Conservation (phyloP, 192 early-diverging fungal species). For the Backusella tuberculispora region DNA sequence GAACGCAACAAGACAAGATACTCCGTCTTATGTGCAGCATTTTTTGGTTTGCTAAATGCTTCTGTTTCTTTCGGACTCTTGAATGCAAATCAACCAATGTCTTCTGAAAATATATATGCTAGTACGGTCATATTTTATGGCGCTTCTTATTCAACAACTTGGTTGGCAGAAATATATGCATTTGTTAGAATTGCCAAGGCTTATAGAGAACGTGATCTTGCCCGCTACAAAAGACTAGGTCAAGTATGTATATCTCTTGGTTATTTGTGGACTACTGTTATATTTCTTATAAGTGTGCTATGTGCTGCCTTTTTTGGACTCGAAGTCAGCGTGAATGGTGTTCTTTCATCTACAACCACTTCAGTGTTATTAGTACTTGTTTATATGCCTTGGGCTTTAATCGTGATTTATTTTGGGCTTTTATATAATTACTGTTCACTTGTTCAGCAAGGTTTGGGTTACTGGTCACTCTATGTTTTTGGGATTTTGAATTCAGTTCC, state of each 20-base stretch:
- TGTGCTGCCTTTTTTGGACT: constrained; percentile 1
- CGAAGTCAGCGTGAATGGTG: not conserved
- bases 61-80: not conserved
- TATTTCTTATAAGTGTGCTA: not conserved
- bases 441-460: not conserved
- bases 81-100: not conserved
- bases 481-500: constrained; percentile 13
- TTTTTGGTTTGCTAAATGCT: not conserved
- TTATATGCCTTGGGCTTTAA: not conserved
- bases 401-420: not conserved
- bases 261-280: not conserved
- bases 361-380: not conserved
- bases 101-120: not conserved
- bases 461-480: not conserved
- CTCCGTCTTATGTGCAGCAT: not conserved
- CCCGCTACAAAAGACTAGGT: not conserved
- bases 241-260: not conserved
- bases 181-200: not conserved
- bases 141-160: not conserved
- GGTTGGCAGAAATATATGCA: not conserved
- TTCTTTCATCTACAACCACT: not conserved
- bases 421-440: not conserved
- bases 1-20: not conserved
- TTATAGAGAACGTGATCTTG: not conserved
- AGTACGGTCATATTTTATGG: not conserved